Evolutionary conservation across 2,329 filamentous ascomycete genomes (phyloP).

Genomic region (Phaeosphaeriaceae sp.): DNA sequence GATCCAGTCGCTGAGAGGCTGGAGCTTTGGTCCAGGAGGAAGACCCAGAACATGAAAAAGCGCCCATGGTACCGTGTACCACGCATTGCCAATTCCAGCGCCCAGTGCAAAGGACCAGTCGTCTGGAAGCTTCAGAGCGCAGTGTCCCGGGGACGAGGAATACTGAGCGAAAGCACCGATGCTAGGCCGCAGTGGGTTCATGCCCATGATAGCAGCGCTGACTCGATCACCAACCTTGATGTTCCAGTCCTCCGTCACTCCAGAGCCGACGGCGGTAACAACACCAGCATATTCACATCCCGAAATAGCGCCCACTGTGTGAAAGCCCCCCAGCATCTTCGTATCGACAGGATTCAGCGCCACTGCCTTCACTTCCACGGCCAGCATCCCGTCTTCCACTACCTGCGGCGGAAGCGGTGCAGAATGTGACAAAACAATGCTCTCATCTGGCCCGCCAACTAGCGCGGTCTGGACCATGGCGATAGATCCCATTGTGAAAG

Average conservation of each 20-base stretch:
- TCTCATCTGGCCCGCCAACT: constrained; percentile 6
- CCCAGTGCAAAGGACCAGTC: constrained; percentile 4
- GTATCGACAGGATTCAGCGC: constrained; percentile 31
- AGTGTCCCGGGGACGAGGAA: constrained; percentile 4
- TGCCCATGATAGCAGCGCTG: constrained; percentile 15
- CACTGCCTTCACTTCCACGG: constrained; percentile 15
- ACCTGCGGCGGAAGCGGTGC: constrained; percentile 3
- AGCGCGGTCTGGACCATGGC: constrained; percentile 5
- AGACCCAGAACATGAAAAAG: constrained; percentile 10
- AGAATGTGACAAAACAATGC: constrained; percentile 4
- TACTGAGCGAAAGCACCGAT: constrained; percentile 18
- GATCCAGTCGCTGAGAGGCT: constrained; percentile 10
- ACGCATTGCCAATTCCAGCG: constrained; percentile 12
- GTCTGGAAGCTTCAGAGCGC: constrained; percentile 13
- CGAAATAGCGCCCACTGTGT: constrained; percentile 7
- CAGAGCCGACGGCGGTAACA: constrained; percentile 6
- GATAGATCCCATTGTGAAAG: constrained; percentile 9
- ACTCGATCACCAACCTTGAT: constrained; percentile 17
- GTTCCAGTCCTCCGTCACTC: constrained; percentile 3
- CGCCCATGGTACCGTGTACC: constrained; percentile 4
- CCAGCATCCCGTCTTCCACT: constrained; percentile 6
- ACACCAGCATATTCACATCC: constrained; percentile 13
- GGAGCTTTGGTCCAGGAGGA: constrained; percentile 7
- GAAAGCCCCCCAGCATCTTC: constrained; percentile 24
- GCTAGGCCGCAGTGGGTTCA: constrained; percentile 13